phyloP scores from a whole-genome alignment of 108 stramenopile genomes.

The Asterionellopsis glacialis region DNA sequence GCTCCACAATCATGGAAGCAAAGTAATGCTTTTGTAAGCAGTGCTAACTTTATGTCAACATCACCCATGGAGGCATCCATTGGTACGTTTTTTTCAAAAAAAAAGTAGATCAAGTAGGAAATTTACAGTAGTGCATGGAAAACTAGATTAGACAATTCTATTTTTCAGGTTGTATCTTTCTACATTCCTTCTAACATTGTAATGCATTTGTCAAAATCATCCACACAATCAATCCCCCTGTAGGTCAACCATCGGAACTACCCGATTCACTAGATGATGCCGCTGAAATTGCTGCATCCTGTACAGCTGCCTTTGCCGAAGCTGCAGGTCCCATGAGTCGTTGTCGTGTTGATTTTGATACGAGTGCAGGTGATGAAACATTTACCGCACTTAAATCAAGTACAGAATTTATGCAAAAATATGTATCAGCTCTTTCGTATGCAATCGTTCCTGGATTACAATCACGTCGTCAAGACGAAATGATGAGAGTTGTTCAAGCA shows the following conservation, averaged over 20 bases:
- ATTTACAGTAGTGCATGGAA: no score
- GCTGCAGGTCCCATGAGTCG: slow-evolving; percentile 38
- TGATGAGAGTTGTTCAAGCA: slow-evolving; percentile 52
- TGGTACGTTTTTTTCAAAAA: no score
- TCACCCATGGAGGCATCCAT: no score
- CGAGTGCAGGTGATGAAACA: slow-evolving; percentile 87
- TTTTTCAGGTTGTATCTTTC: no score
- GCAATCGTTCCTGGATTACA: slow-evolving; percentile 55
- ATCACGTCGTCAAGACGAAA: slow-evolving; percentile 45
- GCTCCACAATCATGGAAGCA: no score
- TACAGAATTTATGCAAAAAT: slow-evolving; percentile 84
- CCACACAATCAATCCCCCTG: no score
- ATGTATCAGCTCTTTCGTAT: slow-evolving; percentile 67
- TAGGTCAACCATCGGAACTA: slow-evolving; percentile 38
- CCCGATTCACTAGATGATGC: slow-evolving; percentile 77
- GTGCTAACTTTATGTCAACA: no score
- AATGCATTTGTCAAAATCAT: no score
- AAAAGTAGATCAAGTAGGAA: no score
- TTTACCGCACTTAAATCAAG: slow-evolving; percentile 82
- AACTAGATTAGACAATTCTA: no score
- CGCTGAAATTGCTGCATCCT: slow-evolving; percentile 62
- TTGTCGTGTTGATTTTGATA: slow-evolving; percentile 92
- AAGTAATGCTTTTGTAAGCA: no score
- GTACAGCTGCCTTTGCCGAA: slow-evolving; percentile 29
- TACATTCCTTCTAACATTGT: no score